Evolutionary conservation across 2,329 filamentous ascomycete genomes (phyloP).

Genomic region (Ramularia collo-cygni): DNA sequence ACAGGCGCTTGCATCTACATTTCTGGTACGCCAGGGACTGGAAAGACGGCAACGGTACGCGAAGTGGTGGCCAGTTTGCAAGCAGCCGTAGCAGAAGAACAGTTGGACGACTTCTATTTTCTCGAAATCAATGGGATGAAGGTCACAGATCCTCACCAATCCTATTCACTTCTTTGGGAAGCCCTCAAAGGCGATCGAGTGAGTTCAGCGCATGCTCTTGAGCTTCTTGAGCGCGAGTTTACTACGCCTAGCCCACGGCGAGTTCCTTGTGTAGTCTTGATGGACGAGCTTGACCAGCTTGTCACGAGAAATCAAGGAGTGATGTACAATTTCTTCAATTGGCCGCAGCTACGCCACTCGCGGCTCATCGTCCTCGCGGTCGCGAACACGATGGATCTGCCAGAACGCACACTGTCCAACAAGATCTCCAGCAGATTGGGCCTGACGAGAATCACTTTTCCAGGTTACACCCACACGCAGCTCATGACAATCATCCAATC

Average conservation of each 20-base stretch:
- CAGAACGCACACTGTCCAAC: slow-evolving; percentile 91
- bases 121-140: slow-evolving; percentile 99
- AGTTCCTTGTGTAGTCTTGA: slow-evolving; percentile 91
- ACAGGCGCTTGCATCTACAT: slow-evolving; percentile 97
- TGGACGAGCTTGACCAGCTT: slow-evolving; percentile 97
- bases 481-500: slow-evolving; percentile 96
- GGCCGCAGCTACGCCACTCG: slow-evolving; percentile 86
- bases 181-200: slow-evolving; percentile 89
- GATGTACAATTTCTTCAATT: slow-evolving; percentile 99
- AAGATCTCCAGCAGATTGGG: slow-evolving; percentile 87
- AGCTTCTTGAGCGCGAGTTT: slow-evolving; percentile 87
- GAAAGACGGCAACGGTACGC: slow-evolving; percentile 93
- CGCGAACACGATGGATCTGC: slow-evolving; percentile 97
- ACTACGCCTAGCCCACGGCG: slow-evolving; percentile 82
- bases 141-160: slow-evolving; percentile 94
- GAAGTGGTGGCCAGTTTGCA: slow-evolving; percentile 89
- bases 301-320: slow-evolving; percentile 99
- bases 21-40: slow-evolving; percentile 94
- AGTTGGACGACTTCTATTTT: slow-evolving; percentile 97
- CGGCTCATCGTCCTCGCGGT: slow-evolving; percentile 93
- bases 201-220: slow-evolving; percentile 82
- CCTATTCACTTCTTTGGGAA: slow-evolving; percentile 93
- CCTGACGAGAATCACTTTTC: slow-evolving; percentile 90
- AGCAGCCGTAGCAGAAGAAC: slow-evolving; percentile 77
- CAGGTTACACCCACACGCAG: slow-evolving; percentile 94